These are phyloP conservation scores for Herpetomonas muscarum DNA, from an alignment of 208 protist species.

Conservation along the genomic window DNA sequence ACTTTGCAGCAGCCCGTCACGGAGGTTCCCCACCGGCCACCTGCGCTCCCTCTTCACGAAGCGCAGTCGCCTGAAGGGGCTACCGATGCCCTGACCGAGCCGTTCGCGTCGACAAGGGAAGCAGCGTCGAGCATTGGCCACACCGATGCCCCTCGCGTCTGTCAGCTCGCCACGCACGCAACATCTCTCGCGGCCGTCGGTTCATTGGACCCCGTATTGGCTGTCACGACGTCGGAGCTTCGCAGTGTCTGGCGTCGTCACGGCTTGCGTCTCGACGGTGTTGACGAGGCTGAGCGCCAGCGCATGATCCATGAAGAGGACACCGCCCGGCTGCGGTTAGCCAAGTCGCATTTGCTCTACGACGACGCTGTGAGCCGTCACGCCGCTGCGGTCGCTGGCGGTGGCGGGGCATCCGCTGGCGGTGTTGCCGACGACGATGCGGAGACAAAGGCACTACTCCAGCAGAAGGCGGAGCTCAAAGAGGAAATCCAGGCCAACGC, in stretches of 20 bases:
- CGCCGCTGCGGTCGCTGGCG: neutral
- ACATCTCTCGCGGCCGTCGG: conserved; percentile 5
- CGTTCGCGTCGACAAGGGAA: no score
- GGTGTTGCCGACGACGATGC: conserved; percentile 6
- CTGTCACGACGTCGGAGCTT: conserved; percentile 7
- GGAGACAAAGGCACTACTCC: conserved; percentile 12
- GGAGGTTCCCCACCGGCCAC: no score
- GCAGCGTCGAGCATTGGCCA: no score
- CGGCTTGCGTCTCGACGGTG: neutral
- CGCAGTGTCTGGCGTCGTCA: conserved; percentile 10
- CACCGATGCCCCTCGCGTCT: no score
- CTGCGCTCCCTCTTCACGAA: no score
- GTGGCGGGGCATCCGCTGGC: no score
- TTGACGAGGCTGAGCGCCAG: neutral
- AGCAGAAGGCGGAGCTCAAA: conserved; percentile 25
- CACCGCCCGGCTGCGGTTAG: conserved; percentile 14
- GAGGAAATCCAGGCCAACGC: conserved; percentile 26
- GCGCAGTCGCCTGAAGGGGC: no score
- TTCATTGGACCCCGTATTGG: conserved; percentile 1
- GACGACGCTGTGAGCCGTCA: conserved; percentile 19
- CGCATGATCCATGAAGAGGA: conserved; percentile 22
- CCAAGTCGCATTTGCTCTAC: conserved; percentile 17
- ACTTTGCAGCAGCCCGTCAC: no score
- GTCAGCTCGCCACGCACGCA: conserved; percentile 11
- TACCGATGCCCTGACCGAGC: no score